phyloP scores from a whole-genome alignment of 768 basidiomycete genomes.

The Agrocybe praecox region DNA sequence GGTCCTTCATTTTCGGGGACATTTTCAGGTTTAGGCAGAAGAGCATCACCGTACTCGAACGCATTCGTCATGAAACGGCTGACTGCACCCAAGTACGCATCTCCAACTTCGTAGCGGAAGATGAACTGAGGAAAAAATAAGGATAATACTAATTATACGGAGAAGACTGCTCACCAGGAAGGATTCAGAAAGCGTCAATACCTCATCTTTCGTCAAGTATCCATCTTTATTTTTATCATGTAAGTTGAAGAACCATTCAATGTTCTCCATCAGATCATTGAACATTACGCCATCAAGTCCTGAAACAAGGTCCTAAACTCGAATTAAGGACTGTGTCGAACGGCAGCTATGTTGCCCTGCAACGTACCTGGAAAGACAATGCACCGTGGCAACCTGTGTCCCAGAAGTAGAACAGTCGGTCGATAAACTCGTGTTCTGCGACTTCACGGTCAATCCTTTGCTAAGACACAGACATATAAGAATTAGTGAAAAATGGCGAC shows the following conservation, averaged over 20 bases:
- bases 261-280: constrained; percentile 97
- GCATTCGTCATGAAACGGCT: constrained; percentile 98
- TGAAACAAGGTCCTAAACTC: constrained; percentile 75
- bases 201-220: constrained; percentile 93
- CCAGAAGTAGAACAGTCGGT: constrained; percentile 94
- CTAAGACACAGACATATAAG: constrained; percentile 33
- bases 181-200: constrained; percentile 92
- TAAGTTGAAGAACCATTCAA: constrained; percentile 97
- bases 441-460: constrained; percentile 86
- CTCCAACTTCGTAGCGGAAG: constrained; percentile 95
- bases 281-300: constrained; percentile 93
- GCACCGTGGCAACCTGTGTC: constrained; percentile 81
- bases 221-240: constrained; percentile 98
- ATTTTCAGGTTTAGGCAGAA: constrained; percentile 56
- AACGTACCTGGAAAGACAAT: constrained; percentile 83
- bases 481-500: neutral
- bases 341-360: neutral
- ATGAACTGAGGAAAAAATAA: constrained; percentile 69
- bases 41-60: constrained; percentile 96
- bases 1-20: constrained; percentile 24
- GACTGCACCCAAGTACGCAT: constrained; percentile 94
- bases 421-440: constrained; percentile 96
- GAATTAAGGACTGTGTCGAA: neutral
- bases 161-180: constrained; percentile 65
- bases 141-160: neutral